Conservation (phyloP, 1,284 basidiomycete species). For the Testicularia cyperi region DNA sequence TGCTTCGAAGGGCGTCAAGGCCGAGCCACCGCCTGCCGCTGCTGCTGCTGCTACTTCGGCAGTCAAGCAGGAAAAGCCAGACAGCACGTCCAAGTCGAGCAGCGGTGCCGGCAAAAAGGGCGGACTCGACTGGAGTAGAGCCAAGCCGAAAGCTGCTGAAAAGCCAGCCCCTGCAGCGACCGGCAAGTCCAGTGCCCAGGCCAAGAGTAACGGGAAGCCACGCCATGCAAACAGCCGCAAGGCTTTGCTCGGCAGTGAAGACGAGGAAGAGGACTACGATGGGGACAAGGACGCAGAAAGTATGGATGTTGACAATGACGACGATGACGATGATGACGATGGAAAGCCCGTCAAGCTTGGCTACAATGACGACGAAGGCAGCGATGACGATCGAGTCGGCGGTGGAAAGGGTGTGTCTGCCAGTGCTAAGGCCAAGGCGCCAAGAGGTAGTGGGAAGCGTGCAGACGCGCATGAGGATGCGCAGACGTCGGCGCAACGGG, state of each 20-base stretch:
- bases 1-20: conserved; percentile 1
- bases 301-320: conserved; percentile 11
- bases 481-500: conserved; percentile 2
- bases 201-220: background rate
- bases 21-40: too few relatives aligned
- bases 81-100: conserved; percentile 6
- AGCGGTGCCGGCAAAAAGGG: conserved; percentile 1
- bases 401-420: conserved; percentile 7
- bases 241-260: conserved; percentile 29
- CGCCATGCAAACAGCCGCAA: conserved; percentile 10
- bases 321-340: conserved; percentile 28
- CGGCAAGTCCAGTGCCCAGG: conserved; percentile 9
- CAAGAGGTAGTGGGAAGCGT: conserved; percentile 22
- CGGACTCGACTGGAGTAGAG: conserved; percentile 32
- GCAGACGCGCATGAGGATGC: conserved; percentile 23
- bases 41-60: too few relatives aligned
- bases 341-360: conserved; percentile 29
- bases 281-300: background rate
- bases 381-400: conserved; percentile 5
- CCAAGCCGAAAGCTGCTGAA: conserved; percentile 22
- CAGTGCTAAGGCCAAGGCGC: too few relatives aligned
- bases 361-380: conserved; percentile 26
- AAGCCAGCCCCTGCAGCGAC: conserved; percentile 6
- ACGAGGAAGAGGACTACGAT: conserved; percentile 31
- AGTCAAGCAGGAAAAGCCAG: conserved; percentile 8